Evolutionary conservation across 2,329 filamentous ascomycete species (phyloP), one percentile per base, ranked within the genome.

Genomic region (Aspergillus tanneri): DNA sequence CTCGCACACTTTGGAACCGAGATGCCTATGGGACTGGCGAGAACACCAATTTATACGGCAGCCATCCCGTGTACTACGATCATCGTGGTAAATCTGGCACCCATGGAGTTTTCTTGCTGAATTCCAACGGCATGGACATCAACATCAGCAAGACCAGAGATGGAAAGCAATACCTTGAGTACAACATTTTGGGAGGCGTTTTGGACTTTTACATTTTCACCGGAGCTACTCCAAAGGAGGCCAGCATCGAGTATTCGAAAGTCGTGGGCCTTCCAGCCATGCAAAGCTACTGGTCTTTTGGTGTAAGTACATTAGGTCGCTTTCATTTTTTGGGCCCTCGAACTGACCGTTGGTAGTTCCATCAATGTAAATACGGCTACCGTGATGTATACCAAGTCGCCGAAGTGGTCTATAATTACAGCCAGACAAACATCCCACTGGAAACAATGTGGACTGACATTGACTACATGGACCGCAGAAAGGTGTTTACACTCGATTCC

Each of bases 61-160:
- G 79, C 41, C 87, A 90, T 55, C 86, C 87, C 0, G 73, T 90
- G n/a, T 90, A 90, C 69, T 82, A 85, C 55, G 87, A 90, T 49
- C 83, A 88, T 62, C 79, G 87, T 16, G 76, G 76, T 5, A 62
- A 70, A 21, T 63, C 46, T 71, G 82, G 61, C 70, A 84, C 51
- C 64, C 88, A 72, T 77, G 85, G 70, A 14, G 86, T 88, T 3
- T 85, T 88, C 63, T 72, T 89, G 19, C 69, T 87, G 54, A 89
- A 88, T 66, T 85, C 83, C 10, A 86, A 88, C 59, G 86, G 82
- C 25, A 90, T 90, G 84, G 86, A 91, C 51, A 77, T 91, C 64
- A 85, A 85, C 57, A 83, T 91, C 65, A 80, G 89, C 63, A 79
- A 82, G 53, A 80, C 79, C 1, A 69, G 74, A 4, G 67, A 75